Conservation (phyloP, 805 yeast genomes). For the Zygoascus tannicola region DNA sequence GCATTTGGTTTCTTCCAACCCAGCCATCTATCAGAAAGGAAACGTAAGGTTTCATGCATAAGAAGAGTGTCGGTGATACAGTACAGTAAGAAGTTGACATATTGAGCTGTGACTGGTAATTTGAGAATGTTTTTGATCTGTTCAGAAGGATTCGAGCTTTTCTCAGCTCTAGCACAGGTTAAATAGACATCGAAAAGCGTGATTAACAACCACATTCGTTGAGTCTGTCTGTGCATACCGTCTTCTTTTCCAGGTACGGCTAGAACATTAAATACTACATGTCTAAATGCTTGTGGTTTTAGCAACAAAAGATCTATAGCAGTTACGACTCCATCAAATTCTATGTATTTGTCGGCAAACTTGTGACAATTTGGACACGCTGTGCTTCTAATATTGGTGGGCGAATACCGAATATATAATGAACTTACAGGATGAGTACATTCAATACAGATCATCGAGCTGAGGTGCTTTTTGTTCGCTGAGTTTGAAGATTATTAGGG, state of each 20-base stretch:
- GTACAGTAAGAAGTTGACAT: conserved; percentile 28
- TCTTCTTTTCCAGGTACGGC: conserved; percentile 12
- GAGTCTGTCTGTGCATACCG: conserved; percentile 14
- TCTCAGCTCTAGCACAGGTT: conserved; percentile 84
- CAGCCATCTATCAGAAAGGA: conserved; percentile 26
- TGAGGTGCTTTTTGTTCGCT: no score
- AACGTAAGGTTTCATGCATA: conserved; percentile 30
- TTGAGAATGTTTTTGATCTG: conserved; percentile 12
- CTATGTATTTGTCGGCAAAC: conserved; percentile 85
- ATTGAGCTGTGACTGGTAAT: conserved; percentile 30
- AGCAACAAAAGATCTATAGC: conserved; percentile 75
- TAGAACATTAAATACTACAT: conserved; percentile 66
- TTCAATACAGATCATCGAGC: conserved; percentile 76
- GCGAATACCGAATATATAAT: conserved; percentile 63
- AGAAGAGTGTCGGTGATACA: conserved; percentile 29
- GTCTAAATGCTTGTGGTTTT: conserved; percentile 74
- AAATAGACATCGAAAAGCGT: conserved; percentile 81
- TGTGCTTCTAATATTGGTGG: conserved; percentile 69
- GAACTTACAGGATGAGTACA: conserved; percentile 61
- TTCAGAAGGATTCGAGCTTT: conserved; percentile 32
- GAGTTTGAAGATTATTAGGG: no score
- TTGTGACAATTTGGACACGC: conserved; percentile 63
- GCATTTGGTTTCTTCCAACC: conserved; percentile 34
- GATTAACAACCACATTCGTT: conserved; percentile 51
- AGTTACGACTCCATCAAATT: conserved; percentile 73